These are phyloP conservation scores for Daldinia sp. DNA, from an alignment of 2,329 filamentous ascomycete species.

Conservation along the genomic window DNA sequence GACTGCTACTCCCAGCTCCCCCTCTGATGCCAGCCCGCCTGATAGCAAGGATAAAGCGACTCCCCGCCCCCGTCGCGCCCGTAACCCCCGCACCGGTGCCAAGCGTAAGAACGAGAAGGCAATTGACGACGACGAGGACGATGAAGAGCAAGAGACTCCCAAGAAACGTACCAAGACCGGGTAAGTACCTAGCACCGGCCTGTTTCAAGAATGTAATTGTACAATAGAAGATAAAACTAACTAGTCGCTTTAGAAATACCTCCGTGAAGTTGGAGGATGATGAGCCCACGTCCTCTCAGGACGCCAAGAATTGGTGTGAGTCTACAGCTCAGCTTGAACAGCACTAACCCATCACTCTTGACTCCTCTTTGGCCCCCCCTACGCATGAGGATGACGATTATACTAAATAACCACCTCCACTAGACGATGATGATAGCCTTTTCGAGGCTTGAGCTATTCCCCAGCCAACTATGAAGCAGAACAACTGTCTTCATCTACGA, in stretches of 20 bases:
- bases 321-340: not conserved
- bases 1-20: not conserved
- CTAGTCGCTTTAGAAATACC: not conserved
- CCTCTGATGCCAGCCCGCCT: not conserved
- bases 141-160: not conserved
- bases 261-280: not conserved
- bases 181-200: not conserved
- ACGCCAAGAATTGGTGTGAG: constrained; percentile 11
- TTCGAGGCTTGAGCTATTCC: constrained; percentile 2
- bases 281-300: not conserved
- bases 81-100: too few relatives aligned
- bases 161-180: constrained; percentile 19
- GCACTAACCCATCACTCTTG: constrained; percentile 1
- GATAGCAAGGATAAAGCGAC: not conserved
- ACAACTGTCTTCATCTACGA: not conserved
- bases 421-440: not conserved
- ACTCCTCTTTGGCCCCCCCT: not conserved
- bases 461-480: not conserved
- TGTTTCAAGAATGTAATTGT: not conserved
- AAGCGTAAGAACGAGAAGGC: not conserved
- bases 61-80: not conserved
- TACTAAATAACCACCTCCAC: not conserved
- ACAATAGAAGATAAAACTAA: constrained; percentile 2
- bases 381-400: not conserved
- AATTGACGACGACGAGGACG: constrained; percentile 4